Evolutionary conservation across 2,329 filamentous ascomycete species (phyloP), one percentile per base, ranked within the genome.

Genomic region (Neurospora sp.): DNA sequence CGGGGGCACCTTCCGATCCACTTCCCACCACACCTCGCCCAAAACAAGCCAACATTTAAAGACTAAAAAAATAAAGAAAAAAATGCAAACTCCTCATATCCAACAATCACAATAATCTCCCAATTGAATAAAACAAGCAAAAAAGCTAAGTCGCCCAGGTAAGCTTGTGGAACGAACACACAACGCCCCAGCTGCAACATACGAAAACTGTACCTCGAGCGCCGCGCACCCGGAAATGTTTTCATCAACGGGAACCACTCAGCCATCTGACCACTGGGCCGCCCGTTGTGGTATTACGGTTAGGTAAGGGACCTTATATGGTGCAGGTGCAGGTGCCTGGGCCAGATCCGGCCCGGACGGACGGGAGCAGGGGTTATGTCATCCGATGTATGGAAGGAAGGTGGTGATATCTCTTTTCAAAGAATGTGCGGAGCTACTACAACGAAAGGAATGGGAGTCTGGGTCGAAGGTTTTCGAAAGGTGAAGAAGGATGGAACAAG

Each of bases 61-160:
- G n/a, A n/a, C n/a, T n/a, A n/a, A 6, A 46, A 33, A 33, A 6
- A 1, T 1, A 19, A 43, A 43, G n/a, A 6, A 46, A 2, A 46
- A 2, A 46, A 19, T 11, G 3, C 9, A 46, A 11, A 11, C 1
- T 1, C n/a, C 42, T 43, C 9, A 43, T 19, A 1, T 46, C 1
- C n/a, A 46, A 3, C 10, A 19, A 19, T 11, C 0, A 0, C 1
- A 19, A 1, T 0, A 46, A 11, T 19, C 42, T n/a, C n/a, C n/a
- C n/a, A 19, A 19, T 19, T 46, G 42, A 46, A 46, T 5, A 19
- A 0, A 46, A 11, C 1, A 11, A 19, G 4, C 17, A 46, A 46
- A 46, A 46, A 46, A 11, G 42, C 42, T 11, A 1, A 46, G 42
- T 46, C 0, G 42, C 42, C n/a, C 9, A 19, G n/a, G 42, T 46